These are phyloP conservation scores for Lactarius indigo DNA, from an alignment of 768 basidiomycete species.

Conservation along the genomic window DNA sequence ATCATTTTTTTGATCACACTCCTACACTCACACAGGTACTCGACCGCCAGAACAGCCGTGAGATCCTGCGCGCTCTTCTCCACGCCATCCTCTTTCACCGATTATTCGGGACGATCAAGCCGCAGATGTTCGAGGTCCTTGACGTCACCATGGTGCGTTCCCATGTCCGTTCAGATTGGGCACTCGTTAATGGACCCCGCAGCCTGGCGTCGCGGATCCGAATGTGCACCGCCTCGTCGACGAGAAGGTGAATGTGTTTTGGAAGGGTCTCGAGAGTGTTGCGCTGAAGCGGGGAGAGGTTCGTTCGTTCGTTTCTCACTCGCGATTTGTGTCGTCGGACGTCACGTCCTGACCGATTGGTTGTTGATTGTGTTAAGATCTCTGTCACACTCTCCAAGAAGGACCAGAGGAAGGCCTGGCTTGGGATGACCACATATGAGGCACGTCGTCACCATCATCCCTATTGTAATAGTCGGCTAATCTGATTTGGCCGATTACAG, in stretches of 20 bases:
- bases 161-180: background rate
- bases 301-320: background rate
- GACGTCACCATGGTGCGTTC: slow-evolving; percentile 79
- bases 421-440: slow-evolving; percentile 52
- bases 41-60: slow-evolving; percentile 68
- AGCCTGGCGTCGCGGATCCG: slow-evolving; percentile 78
- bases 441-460: slow-evolving; percentile 7
- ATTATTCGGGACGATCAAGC: slow-evolving; percentile 74
- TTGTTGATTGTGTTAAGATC: slow-evolving; percentile 43
- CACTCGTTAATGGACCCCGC: background rate
- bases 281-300: slow-evolving; percentile 69
- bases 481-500: slow-evolving; percentile 31
- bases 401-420: slow-evolving; percentile 75
- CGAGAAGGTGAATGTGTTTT: slow-evolving; percentile 74
- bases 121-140: slow-evolving; percentile 71
- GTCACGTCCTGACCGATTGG: background rate
- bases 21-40: slow-evolving; percentile 49
- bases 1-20: background rate
- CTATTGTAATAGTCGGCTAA: background rate
- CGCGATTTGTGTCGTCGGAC: background rate
- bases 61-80: slow-evolving; percentile 72
- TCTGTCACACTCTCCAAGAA: slow-evolving; percentile 74
- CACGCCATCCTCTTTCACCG: slow-evolving; percentile 83
- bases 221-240: slow-evolving; percentile 69
- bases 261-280: slow-evolving; percentile 68